A percentile compares a stretch with the other conserved stretches of the same genome.
Evolutionary conservation across 2,329 filamentous ascomycete genomes (phyloP).

Genomic region (Madurella mycetomatis): DNA sequence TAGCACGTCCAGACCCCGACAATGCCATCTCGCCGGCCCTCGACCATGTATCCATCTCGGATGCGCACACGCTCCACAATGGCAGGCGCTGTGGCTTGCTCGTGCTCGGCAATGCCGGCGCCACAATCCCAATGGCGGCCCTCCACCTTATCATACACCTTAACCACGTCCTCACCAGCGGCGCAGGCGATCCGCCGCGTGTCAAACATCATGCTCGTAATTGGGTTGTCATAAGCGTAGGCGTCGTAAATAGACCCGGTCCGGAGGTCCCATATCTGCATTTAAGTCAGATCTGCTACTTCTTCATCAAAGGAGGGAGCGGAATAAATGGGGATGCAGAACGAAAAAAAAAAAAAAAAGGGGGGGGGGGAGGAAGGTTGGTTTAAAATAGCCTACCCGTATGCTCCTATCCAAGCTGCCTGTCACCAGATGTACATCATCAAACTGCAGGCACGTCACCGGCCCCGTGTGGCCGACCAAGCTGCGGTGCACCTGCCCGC

Average conservation of each 20-base stretch:
- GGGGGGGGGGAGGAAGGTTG: no score
- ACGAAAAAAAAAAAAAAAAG: neutral
- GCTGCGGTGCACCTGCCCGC: slow-evolving; percentile 94
- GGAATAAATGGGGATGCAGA: neutral
- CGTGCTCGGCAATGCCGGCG: slow-evolving; percentile 67
- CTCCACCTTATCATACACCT: slow-evolving; percentile 97
- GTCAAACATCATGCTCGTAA: slow-evolving; percentile 98
- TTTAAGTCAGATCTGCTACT: slow-evolving; percentile 19
- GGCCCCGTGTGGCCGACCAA: slow-evolving; percentile 93
- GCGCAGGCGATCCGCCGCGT: slow-evolving; percentile 81
- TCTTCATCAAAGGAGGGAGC: neutral
- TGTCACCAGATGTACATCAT: slow-evolving; percentile 91
- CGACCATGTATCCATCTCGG: slow-evolving; percentile 89
- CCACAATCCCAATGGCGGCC: slow-evolving; percentile 96
- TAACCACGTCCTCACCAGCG: slow-evolving; percentile 87
- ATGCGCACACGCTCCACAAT: slow-evolving; percentile 83
- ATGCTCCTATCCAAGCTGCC: slow-evolving; percentile 90
- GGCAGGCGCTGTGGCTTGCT: slow-evolving; percentile 59
- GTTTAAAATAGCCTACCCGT: slow-evolving; percentile 75
- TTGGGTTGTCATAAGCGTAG: slow-evolving; percentile 86
- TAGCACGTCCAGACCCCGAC: slow-evolving; percentile 87
- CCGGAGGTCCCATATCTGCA: slow-evolving; percentile 95
- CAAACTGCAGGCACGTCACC: slow-evolving; percentile 91
- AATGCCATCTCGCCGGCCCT: slow-evolving; percentile 81
- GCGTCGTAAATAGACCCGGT: slow-evolving; percentile 94